Percentiles rank a stretch among this genome's conserved stretches.
Conservation (phyloP, 75 land plant species). For the Adiantum capillusveneris region DNA sequence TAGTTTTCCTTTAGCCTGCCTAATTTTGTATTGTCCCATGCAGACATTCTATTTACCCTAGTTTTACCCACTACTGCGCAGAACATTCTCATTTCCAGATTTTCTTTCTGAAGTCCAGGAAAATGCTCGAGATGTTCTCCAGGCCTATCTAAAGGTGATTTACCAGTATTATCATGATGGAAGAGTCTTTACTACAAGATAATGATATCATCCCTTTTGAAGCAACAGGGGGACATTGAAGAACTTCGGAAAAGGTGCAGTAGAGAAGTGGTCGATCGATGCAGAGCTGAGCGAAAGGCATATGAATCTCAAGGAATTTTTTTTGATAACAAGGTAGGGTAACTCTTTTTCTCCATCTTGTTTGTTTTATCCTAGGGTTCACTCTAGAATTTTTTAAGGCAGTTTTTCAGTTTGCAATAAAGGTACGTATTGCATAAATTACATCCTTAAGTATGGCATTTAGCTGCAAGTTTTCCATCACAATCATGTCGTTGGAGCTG, state of each 20-base stretch:
- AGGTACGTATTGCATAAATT: no score
- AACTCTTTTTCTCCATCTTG: neutral
- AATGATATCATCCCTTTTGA: neutral
- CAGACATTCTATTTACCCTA: no score
- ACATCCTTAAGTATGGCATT: no score
- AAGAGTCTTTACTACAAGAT: neutral
- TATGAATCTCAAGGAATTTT: constrained; percentile 61
- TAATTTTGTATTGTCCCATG: no score
- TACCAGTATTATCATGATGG: neutral
- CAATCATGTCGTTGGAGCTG: no score
- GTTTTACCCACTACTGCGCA: constrained; percentile 13
- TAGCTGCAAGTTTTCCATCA: no score
- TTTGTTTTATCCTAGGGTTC: neutral
- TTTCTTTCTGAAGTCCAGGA: constrained; percentile 88
- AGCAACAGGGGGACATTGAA: constrained; percentile 58
- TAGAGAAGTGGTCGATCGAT: constrained; percentile 78
- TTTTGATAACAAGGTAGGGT: constrained; percentile 76
- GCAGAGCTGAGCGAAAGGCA: constrained; percentile 71
- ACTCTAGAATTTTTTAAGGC: no score
- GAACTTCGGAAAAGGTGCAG: constrained; percentile 61
- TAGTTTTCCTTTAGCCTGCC: constrained; percentile 21
- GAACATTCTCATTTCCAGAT: constrained; percentile 80
- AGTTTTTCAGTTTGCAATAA: no score
- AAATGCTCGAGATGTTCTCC: constrained; percentile 56
- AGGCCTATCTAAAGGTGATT: constrained; percentile 71